Conservation (phyloP, 257 asterid genomes). For the Solanum chilense region DNA sequence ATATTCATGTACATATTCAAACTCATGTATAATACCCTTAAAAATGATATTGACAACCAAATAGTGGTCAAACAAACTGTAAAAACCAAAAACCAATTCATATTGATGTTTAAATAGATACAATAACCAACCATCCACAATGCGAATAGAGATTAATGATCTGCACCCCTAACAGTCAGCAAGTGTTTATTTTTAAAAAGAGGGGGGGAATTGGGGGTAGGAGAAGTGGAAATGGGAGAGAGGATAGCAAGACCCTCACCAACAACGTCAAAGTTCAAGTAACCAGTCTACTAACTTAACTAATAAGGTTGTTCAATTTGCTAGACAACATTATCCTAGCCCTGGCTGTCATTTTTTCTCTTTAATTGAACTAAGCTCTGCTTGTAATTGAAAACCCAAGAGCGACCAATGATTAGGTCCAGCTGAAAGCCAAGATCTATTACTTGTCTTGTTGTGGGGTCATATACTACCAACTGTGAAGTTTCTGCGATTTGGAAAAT, state of each 20-base stretch:
- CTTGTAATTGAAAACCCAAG: slow-evolving; percentile 26
- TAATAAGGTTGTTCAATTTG: background rate
- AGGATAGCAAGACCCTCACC: background rate
- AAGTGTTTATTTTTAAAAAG: background rate
- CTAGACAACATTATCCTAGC: background rate
- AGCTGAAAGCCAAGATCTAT: background rate
- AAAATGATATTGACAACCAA: background rate
- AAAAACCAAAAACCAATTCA: background rate
- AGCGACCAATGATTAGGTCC: background rate
- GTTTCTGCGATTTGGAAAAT: background rate
- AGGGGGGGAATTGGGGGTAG: background rate
- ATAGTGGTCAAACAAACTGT: background rate
- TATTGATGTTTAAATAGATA: background rate
- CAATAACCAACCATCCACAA: background rate
- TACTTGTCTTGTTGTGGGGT: background rate
- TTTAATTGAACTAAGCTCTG: slow-evolving; percentile 30
- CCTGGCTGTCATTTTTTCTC: slow-evolving; percentile 11
- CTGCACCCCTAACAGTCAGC: background rate
- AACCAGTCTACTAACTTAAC: background rate
- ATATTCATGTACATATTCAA: background rate
- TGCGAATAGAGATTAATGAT: background rate
- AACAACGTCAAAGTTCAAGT: background rate
- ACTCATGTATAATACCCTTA: background rate
- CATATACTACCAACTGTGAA: background rate
- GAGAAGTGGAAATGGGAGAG: background rate